phyloP scores from a whole-genome alignment of 257 asterid species.

The Rhazya stricta region DNA sequence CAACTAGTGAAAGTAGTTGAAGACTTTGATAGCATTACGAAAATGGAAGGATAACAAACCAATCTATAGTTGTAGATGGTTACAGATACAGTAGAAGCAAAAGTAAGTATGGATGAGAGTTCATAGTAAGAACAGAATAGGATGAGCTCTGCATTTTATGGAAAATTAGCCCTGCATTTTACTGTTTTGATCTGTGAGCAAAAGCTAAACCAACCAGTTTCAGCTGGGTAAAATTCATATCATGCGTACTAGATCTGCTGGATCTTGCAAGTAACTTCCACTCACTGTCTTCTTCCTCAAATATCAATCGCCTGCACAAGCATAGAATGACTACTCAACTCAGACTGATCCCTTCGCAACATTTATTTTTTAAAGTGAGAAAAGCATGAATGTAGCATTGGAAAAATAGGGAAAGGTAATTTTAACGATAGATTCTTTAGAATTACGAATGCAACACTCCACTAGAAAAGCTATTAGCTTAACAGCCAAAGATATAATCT shows the following conservation, averaged over 20 bases:
- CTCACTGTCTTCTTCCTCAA: not conserved
- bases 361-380: too few relatives aligned
- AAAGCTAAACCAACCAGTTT: constrained; percentile 7
- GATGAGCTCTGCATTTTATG: not conserved
- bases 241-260: not conserved
- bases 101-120: not conserved
- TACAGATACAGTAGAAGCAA: not conserved
- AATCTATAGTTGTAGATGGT: not conserved
- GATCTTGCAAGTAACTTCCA: not conserved
- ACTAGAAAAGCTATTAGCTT: not conserved
- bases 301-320: not conserved
- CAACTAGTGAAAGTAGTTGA: not conserved
- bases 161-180: not conserved
- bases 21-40: not conserved
- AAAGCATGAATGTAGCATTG: too few relatives aligned
- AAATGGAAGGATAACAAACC: not conserved
- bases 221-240: constrained; percentile 4
- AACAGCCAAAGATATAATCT: not conserved
- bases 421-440: not conserved
- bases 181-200: not conserved
- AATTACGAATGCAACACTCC: not conserved
- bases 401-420: too few relatives aligned
- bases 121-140: not conserved
- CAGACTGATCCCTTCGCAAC: not conserved
- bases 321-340: not conserved